Conservation (phyloP, 345 rosid genomes). For the Corchorus olitorius region DNA sequence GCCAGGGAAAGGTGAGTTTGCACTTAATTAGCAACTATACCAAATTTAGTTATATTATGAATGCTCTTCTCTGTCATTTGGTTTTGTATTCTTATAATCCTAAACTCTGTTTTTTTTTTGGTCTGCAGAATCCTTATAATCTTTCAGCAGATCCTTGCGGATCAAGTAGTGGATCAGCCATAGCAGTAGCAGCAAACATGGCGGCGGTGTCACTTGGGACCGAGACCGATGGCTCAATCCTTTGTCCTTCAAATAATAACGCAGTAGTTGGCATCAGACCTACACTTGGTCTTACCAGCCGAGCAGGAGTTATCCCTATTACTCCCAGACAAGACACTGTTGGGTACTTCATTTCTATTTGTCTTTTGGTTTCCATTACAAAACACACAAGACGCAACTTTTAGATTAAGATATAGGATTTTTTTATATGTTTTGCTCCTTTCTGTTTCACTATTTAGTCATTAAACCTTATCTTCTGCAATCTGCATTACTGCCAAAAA, state of each 20-base stretch:
- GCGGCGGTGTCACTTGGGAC: constrained; percentile 66
- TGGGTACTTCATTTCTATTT: constrained; percentile 44
- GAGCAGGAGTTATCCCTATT: constrained; percentile 67
- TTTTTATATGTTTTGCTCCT: constrained; percentile 9
- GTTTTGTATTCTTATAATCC: not conserved
- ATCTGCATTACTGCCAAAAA: no score
- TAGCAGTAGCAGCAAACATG: constrained; percentile 71
- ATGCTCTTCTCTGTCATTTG: no score
- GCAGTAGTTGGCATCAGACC: constrained; percentile 73
- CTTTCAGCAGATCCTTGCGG: constrained; percentile 61
- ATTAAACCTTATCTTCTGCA: not conserved
- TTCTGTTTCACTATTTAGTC: constrained; percentile 1
- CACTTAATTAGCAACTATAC: not conserved
- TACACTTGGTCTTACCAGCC: constrained; percentile 70
- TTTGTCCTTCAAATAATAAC: constrained; percentile 54
- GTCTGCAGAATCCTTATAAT: constrained; percentile 68
- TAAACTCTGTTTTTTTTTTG: not conserved
- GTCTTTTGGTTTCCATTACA: no score
- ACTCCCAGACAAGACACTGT: constrained; percentile 59
- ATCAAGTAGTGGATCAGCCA: constrained; percentile 81
- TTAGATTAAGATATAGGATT: no score
- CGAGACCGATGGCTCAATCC: constrained; percentile 73
- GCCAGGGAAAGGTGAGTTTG: constrained; percentile 52
- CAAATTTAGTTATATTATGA: no score
- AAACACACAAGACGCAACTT: no score